A percentile compares a stretch with the other conserved stretches of the same genome.
phyloP scores from a whole-genome alignment of 257 asterid species.

The Fraxinus quadrangulata region DNA sequence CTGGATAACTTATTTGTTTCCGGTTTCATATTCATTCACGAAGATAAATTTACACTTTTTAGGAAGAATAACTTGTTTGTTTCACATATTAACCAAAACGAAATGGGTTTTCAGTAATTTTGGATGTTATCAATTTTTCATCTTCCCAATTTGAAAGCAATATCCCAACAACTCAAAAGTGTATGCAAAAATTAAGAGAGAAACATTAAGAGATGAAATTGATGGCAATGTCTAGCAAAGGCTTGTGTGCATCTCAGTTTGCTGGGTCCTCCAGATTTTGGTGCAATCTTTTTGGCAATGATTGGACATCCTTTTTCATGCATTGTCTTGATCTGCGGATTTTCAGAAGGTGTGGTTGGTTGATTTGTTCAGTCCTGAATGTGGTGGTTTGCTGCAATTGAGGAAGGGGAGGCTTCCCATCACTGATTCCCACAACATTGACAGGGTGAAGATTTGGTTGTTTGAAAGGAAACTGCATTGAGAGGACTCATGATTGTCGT shows the following conservation, averaged over 20 bases:
- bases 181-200: not conserved
- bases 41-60: not conserved
- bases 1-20: constrained; percentile 13
- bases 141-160: not conserved
- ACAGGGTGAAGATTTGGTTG: not conserved
- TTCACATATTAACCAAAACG: not conserved
- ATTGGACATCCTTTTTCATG: not conserved
- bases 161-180: not conserved
- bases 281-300: not conserved
- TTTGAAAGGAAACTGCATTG: not conserved
- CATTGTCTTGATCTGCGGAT: not conserved
- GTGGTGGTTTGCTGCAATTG: not conserved
- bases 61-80: not conserved
- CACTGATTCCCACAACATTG: not conserved
- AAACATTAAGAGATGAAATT: not conserved
- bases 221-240: not conserved
- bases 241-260: not conserved
- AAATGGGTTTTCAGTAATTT: not conserved
- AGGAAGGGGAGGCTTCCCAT: not conserved
- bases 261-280: not conserved
- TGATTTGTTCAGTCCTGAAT: not conserved
- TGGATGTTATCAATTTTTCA: not conserved
- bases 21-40: not conserved
- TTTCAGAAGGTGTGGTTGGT: not conserved
- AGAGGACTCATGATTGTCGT: not conserved